Percentiles rank a stretch among this genome's conserved stretches.
Evolutionary conservation across 495 filamentous ascomycete genomes (phyloP).

Genomic region (Penicillium verhagenii): DNA sequence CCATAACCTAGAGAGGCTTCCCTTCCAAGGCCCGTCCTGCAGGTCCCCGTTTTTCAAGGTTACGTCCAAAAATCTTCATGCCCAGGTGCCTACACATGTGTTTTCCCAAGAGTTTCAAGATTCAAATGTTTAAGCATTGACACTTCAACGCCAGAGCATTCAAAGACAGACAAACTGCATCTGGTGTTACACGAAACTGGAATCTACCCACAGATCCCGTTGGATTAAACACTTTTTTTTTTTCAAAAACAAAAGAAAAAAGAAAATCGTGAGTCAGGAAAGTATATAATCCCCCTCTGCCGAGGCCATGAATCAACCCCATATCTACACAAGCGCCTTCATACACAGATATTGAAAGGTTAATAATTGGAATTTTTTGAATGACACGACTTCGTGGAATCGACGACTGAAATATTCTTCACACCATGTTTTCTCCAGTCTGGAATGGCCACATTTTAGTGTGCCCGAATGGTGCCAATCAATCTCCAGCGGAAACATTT

Average conservation of each 20-base stretch:
- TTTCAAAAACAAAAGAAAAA: no score
- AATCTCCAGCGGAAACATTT: neutral
- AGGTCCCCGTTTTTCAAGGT: neutral
- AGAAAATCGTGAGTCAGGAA: neutral
- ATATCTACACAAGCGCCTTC: neutral
- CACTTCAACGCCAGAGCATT: neutral
- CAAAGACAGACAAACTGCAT: neutral
- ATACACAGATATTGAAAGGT: no score
- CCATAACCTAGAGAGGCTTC: no score
- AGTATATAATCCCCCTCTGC: no score
- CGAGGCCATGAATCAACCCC: neutral
- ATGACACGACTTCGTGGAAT: no score
- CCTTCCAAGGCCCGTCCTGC: no score
- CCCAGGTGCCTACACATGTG: no score
- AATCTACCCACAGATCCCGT: neutral
- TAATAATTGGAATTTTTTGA: no score
- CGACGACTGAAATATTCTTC: neutral
- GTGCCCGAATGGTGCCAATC: neutral
- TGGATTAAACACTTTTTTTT: no score
- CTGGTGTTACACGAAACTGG: neutral
- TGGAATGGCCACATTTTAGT: neutral
- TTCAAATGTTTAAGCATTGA: neutral
- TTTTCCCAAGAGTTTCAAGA: no score
- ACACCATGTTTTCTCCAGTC: neutral
- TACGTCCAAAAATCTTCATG: neutral